Evolutionary conservation across 2,329 filamentous ascomycete genomes (phyloP), one percentile per base, ranked within the genome.

Genomic region (Ophiostoma montium): DNA sequence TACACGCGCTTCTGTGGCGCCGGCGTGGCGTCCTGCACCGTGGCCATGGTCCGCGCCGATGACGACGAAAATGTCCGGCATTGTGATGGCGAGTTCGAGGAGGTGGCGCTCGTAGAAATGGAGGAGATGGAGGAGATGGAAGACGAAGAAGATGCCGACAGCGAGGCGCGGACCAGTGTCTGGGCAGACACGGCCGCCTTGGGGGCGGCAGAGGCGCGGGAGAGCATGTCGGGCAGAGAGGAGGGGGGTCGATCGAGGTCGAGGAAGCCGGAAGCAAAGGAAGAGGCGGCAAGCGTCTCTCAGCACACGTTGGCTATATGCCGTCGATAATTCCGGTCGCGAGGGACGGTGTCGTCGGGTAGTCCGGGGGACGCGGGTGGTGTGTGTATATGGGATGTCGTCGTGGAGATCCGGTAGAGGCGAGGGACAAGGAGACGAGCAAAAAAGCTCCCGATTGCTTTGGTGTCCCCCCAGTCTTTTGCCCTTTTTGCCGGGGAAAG

Each of bases 1-100:
- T 94, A 85, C 57, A 77, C 75, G 58, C 77, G 80, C 66, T 84
- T 82, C 47, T 82, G 77, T 56, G 76, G 69, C 59, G 82, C 74
- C 55, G 54, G 53, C 4, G 47, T 36, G 60, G 72, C 74, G 67
- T 89, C 84, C 65, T 86, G 81, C 58, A 88, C 84, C 53, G 85
- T 87, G 61, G 86, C 86, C 69, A 95, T 84, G 58, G 76, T 75
- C 65, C 90, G 52, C 23, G 46, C 23, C 41, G 51, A 27, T 15
- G 49, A 46, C 12, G 48, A 39, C 21, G 50, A 52, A 35, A 52
- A 50, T 11, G 36, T 3, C 31, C 47, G 47, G 7, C 42, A 11
- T 5, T 27, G 11, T 11, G 51, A 18, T 9, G 49, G 11, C n/a
- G n/a, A n/a, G n/a, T n/a, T n/a, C n/a, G 49, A 35, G 36, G 51